Percentiles rank a stretch among this genome's conserved stretches.
Conservation (phyloP, 805 yeast species). For the Yamadazyma sp. region DNA sequence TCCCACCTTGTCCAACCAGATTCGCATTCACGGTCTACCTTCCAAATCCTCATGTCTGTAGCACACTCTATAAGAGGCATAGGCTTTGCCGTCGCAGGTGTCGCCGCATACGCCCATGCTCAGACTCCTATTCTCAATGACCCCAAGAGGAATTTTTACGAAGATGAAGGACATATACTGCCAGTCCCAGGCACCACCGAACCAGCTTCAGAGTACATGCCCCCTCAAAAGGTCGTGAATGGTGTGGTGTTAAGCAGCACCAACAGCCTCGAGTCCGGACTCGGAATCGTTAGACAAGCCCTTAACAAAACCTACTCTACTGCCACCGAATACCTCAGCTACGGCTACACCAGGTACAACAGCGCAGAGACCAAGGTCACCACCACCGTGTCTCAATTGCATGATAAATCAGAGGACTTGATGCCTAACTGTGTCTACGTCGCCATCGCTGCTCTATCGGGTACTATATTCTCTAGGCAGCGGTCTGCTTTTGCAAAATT, state of each 20-base stretch:
- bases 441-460: slow-evolving; percentile 66
- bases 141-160: slow-evolving; percentile 44
- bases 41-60: neutral
- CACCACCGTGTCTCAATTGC: slow-evolving; percentile 61
- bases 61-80: neutral
- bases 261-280: slow-evolving; percentile 44
- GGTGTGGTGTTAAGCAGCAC: slow-evolving; percentile 60
- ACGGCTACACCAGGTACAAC: slow-evolving; percentile 50
- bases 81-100: slow-evolving; percentile 2
- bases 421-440: slow-evolving; percentile 72
- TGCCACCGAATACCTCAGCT: slow-evolving; percentile 38
- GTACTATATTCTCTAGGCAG: slow-evolving; percentile 71
- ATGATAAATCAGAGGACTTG: slow-evolving; percentile 63
- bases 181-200: slow-evolving; percentile 53
- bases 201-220: slow-evolving; percentile 35
- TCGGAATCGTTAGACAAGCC: slow-evolving; percentile 48
- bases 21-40: too few species aligned
- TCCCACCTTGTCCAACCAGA: too few species aligned
- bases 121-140: slow-evolving; percentile 15
- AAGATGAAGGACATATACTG: slow-evolving; percentile 45
- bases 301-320: slow-evolving; percentile 24
- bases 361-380: slow-evolving; percentile 63
- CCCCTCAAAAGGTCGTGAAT: slow-evolving; percentile 48
- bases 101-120: neutral
- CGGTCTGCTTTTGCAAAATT: slow-evolving; percentile 56